Base-by-base conservation (phyloP, 768 basidiomycete genomes). In the Phlebiopsis flavidoalba region DNA sequence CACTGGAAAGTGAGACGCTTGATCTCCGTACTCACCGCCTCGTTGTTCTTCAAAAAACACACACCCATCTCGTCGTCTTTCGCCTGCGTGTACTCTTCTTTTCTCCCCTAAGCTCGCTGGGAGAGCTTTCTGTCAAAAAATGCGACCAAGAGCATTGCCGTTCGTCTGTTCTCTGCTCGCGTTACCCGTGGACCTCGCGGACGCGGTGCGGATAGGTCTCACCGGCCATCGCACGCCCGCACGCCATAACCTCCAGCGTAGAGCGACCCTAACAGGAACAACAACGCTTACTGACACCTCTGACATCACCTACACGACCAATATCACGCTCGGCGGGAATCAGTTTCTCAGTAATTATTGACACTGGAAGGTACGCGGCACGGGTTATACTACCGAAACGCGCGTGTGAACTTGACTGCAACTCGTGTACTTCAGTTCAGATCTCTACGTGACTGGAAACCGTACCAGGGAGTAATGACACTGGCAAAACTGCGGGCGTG, bases 401-500 rank as follows among this genome's bases (percentile, higher is more conserved):
- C 47, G 17, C 33, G 52, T 22, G 21, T 5, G 45, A 11, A 24
- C 40, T 60, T 26, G 31, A n/a, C 14, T 51, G 26, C 45, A 36
- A 24, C 24, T 45, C 37, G 59, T 47, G 36, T 53, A 50, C 3
- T 40, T 10, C 53, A 89, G 87, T 61, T 86, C 87, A 15, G 88
- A 89, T 67, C 70, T 88, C 8, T 87, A 83, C 80, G 79, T 88
- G 5, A 78, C 80, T 10, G 76, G 78, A 33, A n/a, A 60, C 60
- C 55, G 78, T 85, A 7, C 71, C 73, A 11, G 69, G 69, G 40
- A 77, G 77, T 36, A 73, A 64, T 17, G 64, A 71, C 24, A 77
- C 80, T 40, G 78, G 76, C 2, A 70, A 67, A 53, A 72, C 71
- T 8, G 69, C 76, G 19, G 67, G 66, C 15, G 77, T 87, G 19